These are phyloP conservation scores for Codiaeum variegatum DNA, from an alignment of 441 rosid species.

Conservation along the genomic window DNA sequence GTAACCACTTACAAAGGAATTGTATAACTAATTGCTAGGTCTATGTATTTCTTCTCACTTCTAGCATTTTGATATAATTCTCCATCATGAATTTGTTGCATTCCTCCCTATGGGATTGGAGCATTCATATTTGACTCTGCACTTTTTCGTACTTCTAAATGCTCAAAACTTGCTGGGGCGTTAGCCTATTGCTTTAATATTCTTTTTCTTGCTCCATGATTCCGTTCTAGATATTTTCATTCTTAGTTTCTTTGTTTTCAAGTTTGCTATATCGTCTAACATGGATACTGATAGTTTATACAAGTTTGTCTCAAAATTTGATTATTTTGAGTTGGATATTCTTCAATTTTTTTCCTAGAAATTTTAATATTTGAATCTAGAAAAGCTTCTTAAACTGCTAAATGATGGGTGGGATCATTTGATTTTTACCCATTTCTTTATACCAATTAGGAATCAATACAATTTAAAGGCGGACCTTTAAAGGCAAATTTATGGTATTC, in stretches of 20 bases:
- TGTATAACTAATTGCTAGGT: neutral
- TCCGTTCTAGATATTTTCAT: neutral
- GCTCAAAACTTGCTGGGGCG: neutral
- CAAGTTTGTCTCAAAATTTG: neutral
- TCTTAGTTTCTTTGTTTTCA: neutral
- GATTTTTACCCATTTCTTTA: neutral
- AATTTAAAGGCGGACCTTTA: neutral
- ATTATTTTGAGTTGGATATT: neutral
- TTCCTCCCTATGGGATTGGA: neutral
- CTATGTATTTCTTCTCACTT: neutral
- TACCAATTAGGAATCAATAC: neutral
- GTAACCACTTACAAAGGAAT: neutral
- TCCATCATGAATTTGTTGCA: neutral
- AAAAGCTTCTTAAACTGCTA: neutral
- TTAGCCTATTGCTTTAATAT: neutral
- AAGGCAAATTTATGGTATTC: no score
- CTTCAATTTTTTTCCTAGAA: neutral
- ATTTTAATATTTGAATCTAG: neutral
- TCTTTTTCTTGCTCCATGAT: neutral
- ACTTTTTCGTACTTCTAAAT: neutral
- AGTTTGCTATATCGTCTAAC: neutral
- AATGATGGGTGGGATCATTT: neutral
- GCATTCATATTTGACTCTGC: neutral
- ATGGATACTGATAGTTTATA: neutral
- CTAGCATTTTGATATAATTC: neutral